Evolutionary conservation across 768 basidiomycete genomes (phyloP), one percentile per base, ranked within the genome.

Genomic region (Tylopilus felleus): DNA sequence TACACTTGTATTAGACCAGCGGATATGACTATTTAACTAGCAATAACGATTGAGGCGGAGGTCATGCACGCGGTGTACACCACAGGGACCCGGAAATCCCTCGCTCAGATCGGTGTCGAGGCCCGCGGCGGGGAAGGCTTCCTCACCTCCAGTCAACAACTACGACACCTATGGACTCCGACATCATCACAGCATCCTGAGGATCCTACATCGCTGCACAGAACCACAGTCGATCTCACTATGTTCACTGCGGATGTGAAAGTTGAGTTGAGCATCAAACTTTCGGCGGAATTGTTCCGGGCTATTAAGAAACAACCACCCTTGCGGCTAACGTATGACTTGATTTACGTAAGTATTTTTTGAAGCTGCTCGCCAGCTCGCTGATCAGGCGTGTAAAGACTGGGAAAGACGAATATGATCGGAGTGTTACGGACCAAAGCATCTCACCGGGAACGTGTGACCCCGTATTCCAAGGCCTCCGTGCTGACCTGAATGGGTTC

Each of bases 21-120:
- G 25, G 7, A 27, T 3, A 38, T 27, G 1, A 47, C 31, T n/a
- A 7, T 40, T 25, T 44, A 21, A 54, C 19, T 40, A 85, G 88
- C 84, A 7, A 75, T 96, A 27, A 77, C 82, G 49, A 93, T 98
- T 56, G 80, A 81, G 47, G 90, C 91, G 0, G 82, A 87, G 52
- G 82, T 93, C 14, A 83, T 90, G 74, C 78, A 81, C 60, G 85
- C 83, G 77, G 83, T 90, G 17, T 36, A 47, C 21, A 9, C 45
- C 12, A 43, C 17, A 8, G 5, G 22, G 9, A 19, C 16, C 13
- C 6, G 28, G 21, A 22, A 28, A 25, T 7, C 21, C 17, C 19
- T 19, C 7, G 14, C 36, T 12, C 44, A 46, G 31, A 16, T n/a
- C n/a, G n/a, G n/a, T n/a, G n/a, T n/a, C 38, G 19, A n/a, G 7